Base-by-base conservation (phyloP, 2,329 filamentous ascomycete species). In the Colletotrichum higginsianum region DNA sequence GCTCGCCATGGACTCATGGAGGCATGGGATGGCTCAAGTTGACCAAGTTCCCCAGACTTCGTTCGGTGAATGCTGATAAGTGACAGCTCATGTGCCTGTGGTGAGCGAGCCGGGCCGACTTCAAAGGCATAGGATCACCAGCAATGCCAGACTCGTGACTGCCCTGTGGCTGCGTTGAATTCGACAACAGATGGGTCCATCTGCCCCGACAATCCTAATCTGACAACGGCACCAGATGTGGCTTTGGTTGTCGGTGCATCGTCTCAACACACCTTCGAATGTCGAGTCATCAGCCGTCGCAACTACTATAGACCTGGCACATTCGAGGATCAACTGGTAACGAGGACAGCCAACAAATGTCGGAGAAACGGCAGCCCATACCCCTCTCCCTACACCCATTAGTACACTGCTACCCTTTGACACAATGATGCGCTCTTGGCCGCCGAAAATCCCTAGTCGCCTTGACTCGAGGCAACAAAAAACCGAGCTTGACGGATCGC, bases 11-110 rank as follows among this genome's bases (percentile, higher is more conserved):
- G 35, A 38, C 35, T 38, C 8, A 38, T 38, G 8, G 35, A 38
- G 35, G 30, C 30, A 35, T 35, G 35, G 35, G 9, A 38, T 38
- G 35, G 35, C 11, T 38, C 35, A 38, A 9, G 23, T 46, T 30
- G 15, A 26, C 9, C 4, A 26, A 60, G 23, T 42, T 38, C 53
- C 35, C 21, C 58, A 23, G 40, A 40, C 30, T 26, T n/a, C 21
- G 35, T 38, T 11, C 23, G 47, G 38, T 53, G 46, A 42, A 40
- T 55, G 30, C 58, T 60, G 69, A 71, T 40, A 68, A 68, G 57
- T 71, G 68, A 71, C 40, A 68, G 55, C 61, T 71, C 58, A 62
- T n/a, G 9, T 11, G 67, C 50, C n/a, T 18, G 42, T 38, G 56
- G 35, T 62, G 67, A 61, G 56, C 61, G 67, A 67, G 56, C 56